Conservation (phyloP, 768 basidiomycete genomes). For the Steccherinum ochraceum region DNA sequence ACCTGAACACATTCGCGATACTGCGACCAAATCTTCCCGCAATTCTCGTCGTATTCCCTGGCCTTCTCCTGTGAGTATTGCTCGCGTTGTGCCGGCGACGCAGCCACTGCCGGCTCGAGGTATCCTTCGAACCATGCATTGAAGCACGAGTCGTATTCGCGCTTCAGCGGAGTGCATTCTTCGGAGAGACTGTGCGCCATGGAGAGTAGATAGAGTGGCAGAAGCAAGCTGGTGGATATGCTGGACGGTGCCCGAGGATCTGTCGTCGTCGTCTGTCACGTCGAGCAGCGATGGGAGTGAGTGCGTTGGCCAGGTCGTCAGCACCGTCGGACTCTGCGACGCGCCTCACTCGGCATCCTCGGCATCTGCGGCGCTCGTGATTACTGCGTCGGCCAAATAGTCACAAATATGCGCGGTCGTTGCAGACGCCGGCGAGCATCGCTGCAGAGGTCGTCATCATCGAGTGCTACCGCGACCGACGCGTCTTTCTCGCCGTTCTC, state of each 20-base stretch:
- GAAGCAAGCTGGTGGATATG: background rate
- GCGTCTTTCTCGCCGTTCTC: background rate
- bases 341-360: background rate
- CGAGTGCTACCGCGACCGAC: background rate
- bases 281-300: background rate
- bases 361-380: no score
- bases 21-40: slow-evolving; percentile 75
- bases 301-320: background rate
- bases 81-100: slow-evolving; percentile 39
- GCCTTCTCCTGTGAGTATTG: slow-evolving; percentile 73
- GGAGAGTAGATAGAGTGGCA: background rate
- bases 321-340: background rate
- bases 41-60: slow-evolving; percentile 80
- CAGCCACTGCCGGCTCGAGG: slow-evolving; percentile 67
- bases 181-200: slow-evolving; percentile 81
- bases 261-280: background rate
- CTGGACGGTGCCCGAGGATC: slow-evolving; percentile 5
- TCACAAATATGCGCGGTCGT: background rate
- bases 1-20: slow-evolving; percentile 86
- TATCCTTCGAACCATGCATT: slow-evolving; percentile 98
- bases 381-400: background rate
- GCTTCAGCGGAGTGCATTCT: slow-evolving; percentile 87
- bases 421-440: background rate
- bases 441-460: background rate
- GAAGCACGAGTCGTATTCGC: slow-evolving; percentile 89